These are phyloP conservation scores for Chaetomium cochliodes DNA, from an alignment of 495 filamentous ascomycete genomes.

Conservation along the genomic window DNA sequence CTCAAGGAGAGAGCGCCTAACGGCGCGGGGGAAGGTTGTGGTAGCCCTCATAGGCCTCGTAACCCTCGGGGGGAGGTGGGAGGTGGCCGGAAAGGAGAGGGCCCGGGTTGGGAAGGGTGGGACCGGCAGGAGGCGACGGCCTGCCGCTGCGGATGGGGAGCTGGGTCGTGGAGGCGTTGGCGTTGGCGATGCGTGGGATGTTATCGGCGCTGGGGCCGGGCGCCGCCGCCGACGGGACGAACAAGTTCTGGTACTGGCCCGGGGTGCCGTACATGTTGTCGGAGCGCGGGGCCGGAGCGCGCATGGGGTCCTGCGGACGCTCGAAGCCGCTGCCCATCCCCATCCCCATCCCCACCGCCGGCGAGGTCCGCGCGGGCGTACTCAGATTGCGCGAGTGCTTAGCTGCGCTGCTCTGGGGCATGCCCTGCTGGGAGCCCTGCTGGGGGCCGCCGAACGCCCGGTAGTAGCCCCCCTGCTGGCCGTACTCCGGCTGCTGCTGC, in stretches of 20 bases:
- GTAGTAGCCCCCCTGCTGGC: not conserved
- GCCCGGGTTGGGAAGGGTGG: not conserved
- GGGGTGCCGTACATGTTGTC: not conserved
- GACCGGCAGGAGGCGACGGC: too few relatives aligned
- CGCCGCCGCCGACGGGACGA: not conserved
- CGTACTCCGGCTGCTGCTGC: not conserved
- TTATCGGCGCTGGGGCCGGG: not conserved
- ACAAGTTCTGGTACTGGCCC: not conserved
- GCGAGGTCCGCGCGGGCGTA: slow-evolving; percentile 25
- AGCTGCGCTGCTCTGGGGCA: slow-evolving; percentile 17
- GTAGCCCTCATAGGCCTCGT: not conserved
- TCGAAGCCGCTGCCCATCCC: too few relatives aligned
- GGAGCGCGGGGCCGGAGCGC: not conserved
- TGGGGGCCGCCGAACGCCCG: too few relatives aligned
- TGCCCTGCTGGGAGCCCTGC: not conserved
- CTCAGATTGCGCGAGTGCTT: slow-evolving; percentile 41
- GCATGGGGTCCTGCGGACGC: not conserved
- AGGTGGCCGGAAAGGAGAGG: not conserved
- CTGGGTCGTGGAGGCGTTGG: too few relatives aligned
- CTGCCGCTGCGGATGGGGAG: too few relatives aligned
- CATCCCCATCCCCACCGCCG: not conserved
- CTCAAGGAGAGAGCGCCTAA: not conserved
- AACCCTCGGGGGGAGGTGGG: not conserved
- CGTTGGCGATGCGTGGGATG: not conserved
- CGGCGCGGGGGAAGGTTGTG: not conserved